These are phyloP conservation scores for Fomitopsis schrenkii DNA, from an alignment of 1,284 basidiomycete species.

Conservation along the genomic window DNA sequence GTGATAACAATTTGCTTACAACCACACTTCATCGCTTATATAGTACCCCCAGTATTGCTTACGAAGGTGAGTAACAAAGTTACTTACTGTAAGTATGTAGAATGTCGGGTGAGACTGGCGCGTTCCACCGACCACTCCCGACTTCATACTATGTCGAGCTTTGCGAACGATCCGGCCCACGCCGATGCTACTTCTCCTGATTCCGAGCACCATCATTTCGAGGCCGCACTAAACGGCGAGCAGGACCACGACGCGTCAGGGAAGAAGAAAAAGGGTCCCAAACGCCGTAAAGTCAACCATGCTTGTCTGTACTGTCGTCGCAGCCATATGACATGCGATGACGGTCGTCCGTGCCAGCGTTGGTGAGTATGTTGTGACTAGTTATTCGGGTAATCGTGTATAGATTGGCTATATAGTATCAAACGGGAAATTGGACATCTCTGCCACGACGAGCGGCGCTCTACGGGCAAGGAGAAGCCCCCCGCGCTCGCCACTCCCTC, in stretches of 20 bases:
- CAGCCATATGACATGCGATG: conserved; percentile 94
- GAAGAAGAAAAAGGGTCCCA: conserved; percentile 36
- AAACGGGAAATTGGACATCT: conserved; percentile 90
- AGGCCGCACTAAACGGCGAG: conserved; percentile 17
- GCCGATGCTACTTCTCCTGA: conserved; percentile 23
- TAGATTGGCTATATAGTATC: conserved; percentile 50
- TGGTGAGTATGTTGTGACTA: conserved; percentile 54
- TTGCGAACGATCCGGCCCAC: conserved; percentile 29
- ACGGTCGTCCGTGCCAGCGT: conserved; percentile 83
- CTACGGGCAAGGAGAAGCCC: conserved; percentile 41
- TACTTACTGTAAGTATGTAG: not conserved
- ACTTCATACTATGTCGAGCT: conserved; percentile 25
- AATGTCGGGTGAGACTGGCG: not conserved
- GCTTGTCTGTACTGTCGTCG: conserved; percentile 92
- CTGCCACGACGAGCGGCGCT: conserved; percentile 82
- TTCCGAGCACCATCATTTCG: conserved; percentile 17
- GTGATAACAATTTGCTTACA: no score
- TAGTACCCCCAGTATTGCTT: no score
- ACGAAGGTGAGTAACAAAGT: not conserved
- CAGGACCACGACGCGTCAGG: conserved; percentile 19
- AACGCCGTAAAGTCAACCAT: conserved; percentile 81
- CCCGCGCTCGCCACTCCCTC: conserved; percentile 21
- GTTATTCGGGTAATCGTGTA: not conserved
- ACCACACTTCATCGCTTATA: no score
- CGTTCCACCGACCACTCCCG: conserved; percentile 21